A percentile compares a stretch with the other conserved stretches of the same genome.
These are phyloP conservation scores for Trametes elegans DNA, from an alignment of 768 basidiomycete species.

Conservation along the genomic window DNA sequence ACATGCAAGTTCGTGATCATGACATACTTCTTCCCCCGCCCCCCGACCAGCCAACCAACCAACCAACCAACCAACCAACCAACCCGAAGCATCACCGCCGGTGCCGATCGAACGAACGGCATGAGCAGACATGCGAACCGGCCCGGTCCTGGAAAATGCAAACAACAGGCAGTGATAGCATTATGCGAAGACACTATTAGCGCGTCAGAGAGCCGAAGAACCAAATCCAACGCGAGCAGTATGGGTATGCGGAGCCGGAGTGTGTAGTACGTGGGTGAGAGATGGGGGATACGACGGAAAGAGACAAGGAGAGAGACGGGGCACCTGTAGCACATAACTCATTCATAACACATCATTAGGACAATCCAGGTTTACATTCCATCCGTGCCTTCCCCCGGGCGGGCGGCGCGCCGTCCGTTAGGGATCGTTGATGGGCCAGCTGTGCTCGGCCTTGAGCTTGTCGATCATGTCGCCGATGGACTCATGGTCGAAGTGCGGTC, in stretches of 20 bases:
- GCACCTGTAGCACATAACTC: constrained; percentile 20
- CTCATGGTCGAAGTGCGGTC: constrained; percentile 61
- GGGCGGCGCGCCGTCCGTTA: constrained; percentile 1
- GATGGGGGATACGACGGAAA: neutral
- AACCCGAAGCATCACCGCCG: no score
- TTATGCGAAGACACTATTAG: constrained; percentile 16
- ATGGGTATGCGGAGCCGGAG: constrained; percentile 12
- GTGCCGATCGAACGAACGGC: no score
- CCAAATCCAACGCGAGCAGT: constrained; percentile 8
- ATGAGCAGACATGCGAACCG: neutral
- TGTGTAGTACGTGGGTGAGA: constrained; percentile 1
- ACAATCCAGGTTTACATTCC: constrained; percentile 18
- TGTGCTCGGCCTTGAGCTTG: constrained; percentile 76
- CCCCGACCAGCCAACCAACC: no score
- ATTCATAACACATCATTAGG: constrained; percentile 21
- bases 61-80: no score
- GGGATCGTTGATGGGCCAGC: constrained; percentile 36
- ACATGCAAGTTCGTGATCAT: constrained; percentile 8
- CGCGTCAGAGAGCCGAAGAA: constrained; percentile 2
- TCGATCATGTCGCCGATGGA: constrained; percentile 68
- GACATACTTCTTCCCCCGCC: no score
- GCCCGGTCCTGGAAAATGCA: neutral
- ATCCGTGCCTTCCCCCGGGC: constrained; percentile 7
- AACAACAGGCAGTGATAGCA: constrained; percentile 10
- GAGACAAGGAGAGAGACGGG: neutral